Evolutionary conservation across 2,329 filamentous ascomycete genomes (phyloP).

Genomic region (Ambrosiella beaveri): DNA sequence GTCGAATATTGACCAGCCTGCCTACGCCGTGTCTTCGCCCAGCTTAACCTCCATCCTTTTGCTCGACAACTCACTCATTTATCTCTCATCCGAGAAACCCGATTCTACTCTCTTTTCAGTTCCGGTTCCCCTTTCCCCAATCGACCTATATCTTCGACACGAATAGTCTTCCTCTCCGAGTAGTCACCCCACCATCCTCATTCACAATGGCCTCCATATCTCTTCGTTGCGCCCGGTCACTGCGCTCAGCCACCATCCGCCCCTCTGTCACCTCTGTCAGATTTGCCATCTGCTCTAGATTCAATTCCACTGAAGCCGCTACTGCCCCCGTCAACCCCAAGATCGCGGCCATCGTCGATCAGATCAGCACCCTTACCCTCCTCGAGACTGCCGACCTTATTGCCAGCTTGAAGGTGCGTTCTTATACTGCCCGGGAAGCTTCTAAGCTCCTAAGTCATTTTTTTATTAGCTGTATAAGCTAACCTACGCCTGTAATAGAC

Average conservation of each 20-base stretch:
- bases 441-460: background rate
- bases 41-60: background rate
- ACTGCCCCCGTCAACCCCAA: conserved; percentile 56
- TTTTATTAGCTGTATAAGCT: background rate
- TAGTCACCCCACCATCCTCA: background rate
- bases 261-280: conserved; percentile 29
- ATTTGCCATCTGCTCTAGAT: conserved; percentile 42
- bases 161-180: background rate
- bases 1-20: background rate
- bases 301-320: conserved; percentile 68
- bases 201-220: conserved; percentile 12
- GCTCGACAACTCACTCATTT: background rate
- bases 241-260: conserved; percentile 29
- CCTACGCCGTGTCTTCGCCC: background rate
- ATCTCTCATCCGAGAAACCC: conserved; percentile 1
- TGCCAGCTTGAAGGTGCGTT: conserved; percentile 71
- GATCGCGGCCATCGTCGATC: conserved; percentile 86
- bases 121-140: background rate
- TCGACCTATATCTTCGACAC: background rate
- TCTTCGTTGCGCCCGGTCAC: conserved; percentile 11
- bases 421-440: background rate
- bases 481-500: conserved; percentile 7
- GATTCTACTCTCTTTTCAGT: background rate
- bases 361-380: conserved; percentile 95
- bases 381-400: conserved; percentile 96